phyloP scores from a whole-genome alignment of 176 grass and related monocot genomes.

The Zea luxurians region DNA sequence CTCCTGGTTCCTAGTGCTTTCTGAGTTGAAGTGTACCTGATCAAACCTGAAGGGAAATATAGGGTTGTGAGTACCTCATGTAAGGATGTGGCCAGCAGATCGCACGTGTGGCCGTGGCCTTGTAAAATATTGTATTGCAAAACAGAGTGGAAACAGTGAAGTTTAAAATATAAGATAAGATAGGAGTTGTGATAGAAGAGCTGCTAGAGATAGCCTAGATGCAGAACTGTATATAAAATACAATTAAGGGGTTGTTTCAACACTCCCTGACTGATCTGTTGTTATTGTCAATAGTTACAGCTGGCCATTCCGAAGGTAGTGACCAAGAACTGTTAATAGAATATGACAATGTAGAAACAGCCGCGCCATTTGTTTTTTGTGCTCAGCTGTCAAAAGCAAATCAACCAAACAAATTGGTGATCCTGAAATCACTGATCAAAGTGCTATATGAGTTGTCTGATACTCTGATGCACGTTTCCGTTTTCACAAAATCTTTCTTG shows the following conservation, averaged over 20 bases:
- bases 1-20: neutral
- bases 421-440: neutral
- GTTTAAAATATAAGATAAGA: neutral
- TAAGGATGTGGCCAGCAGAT: neutral
- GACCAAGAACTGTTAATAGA: neutral
- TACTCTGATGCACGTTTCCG: neutral
- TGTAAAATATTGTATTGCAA: too few relatives aligned
- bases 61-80: neutral
- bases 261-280: neutral
- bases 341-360: neutral
- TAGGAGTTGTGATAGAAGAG: too few relatives aligned
- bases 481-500: neutral
- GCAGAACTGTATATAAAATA: neutral
- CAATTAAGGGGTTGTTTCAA: neutral
- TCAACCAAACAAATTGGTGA: neutral
- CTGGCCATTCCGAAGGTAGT: neutral
- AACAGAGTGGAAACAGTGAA: neutral
- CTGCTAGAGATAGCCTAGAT: neutral
- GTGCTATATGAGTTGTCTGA: neutral
- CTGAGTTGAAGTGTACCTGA: neutral
- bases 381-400: constrained; percentile 7
- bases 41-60: constrained; percentile 31
- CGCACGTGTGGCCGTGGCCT: too few relatives aligned
- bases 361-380: neutral
- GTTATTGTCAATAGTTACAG: neutral